These are phyloP conservation scores for Letharia columbiana DNA, from an alignment of 495 filamentous ascomycete genomes.

Conservation along the genomic window DNA sequence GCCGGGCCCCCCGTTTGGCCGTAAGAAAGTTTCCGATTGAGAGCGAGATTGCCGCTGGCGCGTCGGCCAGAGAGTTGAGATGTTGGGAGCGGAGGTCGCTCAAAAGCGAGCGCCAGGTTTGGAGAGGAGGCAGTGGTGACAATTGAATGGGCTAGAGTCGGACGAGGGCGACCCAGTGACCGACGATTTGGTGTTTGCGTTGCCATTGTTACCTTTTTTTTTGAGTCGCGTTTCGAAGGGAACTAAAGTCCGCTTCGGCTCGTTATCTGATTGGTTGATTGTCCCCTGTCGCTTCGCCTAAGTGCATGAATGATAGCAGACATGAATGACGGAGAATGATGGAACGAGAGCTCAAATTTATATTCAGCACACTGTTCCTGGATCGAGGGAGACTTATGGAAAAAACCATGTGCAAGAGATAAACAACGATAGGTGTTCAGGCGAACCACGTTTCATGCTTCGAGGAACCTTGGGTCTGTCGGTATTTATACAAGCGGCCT, in stretches of 20 bases:
- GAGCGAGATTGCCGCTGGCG: conserved; percentile 36
- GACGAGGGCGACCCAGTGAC: conserved; percentile 35
- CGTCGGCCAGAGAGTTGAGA: conserved; percentile 29
- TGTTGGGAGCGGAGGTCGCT: conserved; percentile 22
- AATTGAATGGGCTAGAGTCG: conserved; percentile 33
- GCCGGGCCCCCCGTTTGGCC: conserved; percentile 48
- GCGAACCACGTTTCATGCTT: background rate
- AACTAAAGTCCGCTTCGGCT: background rate
- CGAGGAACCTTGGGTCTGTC: background rate
- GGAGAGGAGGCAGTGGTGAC: conserved; percentile 52
- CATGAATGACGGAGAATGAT: background rate
- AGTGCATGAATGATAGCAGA: background rate
- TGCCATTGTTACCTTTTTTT: conserved; percentile 18
- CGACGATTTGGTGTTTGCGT: conserved; percentile 34
- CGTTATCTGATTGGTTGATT: background rate
- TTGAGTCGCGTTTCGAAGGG: background rate
- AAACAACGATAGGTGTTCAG: background rate
- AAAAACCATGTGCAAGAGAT: background rate
- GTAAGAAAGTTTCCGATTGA: conserved; percentile 58
- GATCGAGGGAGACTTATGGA: background rate
- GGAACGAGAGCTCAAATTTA: background rate
- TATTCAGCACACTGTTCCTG: background rate
- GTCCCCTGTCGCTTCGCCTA: no score
- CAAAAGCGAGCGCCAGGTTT: conserved; percentile 45
- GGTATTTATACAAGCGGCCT: background rate